These are phyloP conservation scores for Mortierella sp. DNA, from an alignment of 371 early-diverging fungal genomes.

Conservation along the genomic window DNA sequence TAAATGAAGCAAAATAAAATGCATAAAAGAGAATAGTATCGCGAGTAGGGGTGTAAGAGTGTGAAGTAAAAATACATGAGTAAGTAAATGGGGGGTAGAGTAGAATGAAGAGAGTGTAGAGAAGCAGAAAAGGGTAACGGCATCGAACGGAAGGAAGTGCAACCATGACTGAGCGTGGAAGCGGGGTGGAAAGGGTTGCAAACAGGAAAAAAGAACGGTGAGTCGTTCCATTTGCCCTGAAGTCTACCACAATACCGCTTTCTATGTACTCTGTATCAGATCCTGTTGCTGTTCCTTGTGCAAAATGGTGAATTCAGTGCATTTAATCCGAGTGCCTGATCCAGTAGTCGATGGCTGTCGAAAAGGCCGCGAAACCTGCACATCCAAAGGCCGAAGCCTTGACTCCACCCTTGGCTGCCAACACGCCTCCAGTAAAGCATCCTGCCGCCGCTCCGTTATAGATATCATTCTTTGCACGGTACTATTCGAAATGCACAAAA, in stretches of 20 bases:
- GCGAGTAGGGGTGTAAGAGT: background rate
- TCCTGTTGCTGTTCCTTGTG: background rate
- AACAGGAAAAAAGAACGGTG: background rate
- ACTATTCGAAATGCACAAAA: conserved; percentile 61
- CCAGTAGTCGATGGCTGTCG: conserved; percentile 92
- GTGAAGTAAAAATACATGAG: conserved; percentile 11
- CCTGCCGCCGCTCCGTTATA: conserved; percentile 93
- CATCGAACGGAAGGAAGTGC: background rate
- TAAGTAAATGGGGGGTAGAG: background rate
- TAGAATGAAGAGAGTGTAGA: background rate
- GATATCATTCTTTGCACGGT: conserved; percentile 95
- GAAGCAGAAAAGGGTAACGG: background rate
- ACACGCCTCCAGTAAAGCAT: conserved; percentile 92
- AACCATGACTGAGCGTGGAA: too few relatives aligned
- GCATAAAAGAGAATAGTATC: background rate
- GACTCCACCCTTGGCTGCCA: conserved; percentile 88
- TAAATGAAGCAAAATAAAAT: background rate
- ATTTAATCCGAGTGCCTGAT: conserved; percentile 63
- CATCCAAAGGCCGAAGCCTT: conserved; percentile 88
- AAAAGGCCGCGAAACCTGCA: conserved; percentile 96
- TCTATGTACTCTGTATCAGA: background rate
- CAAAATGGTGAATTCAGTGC: background rate
- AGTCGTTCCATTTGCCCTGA: background rate
- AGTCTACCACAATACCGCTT: background rate
- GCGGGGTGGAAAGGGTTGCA: background rate